Base-by-base conservation (phyloP, 257 asterid genomes). In the Echium plantagineum region DNA sequence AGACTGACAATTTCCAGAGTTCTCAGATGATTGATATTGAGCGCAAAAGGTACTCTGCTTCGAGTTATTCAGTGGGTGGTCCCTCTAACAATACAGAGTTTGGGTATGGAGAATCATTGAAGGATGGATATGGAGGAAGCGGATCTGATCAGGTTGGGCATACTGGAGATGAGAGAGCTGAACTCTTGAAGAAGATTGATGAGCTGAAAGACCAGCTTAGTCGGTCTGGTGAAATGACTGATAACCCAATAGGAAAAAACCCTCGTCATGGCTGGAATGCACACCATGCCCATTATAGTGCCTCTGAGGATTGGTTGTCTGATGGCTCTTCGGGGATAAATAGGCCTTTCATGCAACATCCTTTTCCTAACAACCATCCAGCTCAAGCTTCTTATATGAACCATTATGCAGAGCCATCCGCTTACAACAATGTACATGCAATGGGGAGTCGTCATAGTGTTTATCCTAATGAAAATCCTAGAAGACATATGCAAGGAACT, bases 181-280 rank as follows among this genome's bases (percentile, higher is more conserved):
- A 73, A 74, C 82, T 85, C 18, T 69, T 88, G 82, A 78, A 77
- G 65, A 78, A 75, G 75, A 63, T 88, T 73, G 94, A 91, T 21
- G 93, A 81, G 75, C 74, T 85, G 57, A 82, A 69, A 62, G 80
- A 69, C 52, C 78, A 79, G 71, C 69, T 90, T 60, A 78, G 70
- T 20, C 86, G 70, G 30, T 77, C 94, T 0, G 81, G 83, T 22
- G 77, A 79, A 69, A 69, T 82, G 64, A 57, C 47, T 35, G 75
- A 78, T 51, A 81, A 63, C 72, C 83, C 89, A 13, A 82, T 82
- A 62, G 90, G 77, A 31, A 80, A 72, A 71, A 64, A 68, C 31
- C 75, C 78, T 17, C 69, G 57, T 22, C 81, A 69, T 67, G 62
- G 77, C 68, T 76, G 81, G 74, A 71, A 52, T 61, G 68, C 56